Percentiles rank a stretch among this genome's conserved stretches.
Conservation (phyloP, 225 moss, liverwort and hornwort genomes). For the Straminergon stramineum region DNA sequence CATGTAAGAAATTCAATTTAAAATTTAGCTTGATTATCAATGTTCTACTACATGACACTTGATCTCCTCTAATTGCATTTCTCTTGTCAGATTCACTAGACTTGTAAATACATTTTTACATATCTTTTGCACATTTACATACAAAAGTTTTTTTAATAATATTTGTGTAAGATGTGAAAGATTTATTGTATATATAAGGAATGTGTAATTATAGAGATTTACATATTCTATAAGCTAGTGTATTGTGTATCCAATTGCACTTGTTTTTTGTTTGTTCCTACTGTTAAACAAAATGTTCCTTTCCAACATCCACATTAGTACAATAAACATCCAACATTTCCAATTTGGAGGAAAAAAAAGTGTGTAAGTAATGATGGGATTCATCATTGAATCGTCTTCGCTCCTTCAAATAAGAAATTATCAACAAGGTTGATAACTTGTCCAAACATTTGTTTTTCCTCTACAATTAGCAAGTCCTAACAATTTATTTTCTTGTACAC, state of each 20-base stretch:
- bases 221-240: background rate
- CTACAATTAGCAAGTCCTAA: too few species aligned
- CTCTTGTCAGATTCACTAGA: accelerated
- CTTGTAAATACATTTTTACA: background rate
- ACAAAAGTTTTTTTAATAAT: background rate
- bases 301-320: background rate
- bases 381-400: background rate
- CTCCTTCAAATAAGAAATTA: background rate
- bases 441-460: accelerated
- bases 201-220: background rate
- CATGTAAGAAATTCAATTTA: background rate
- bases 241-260: background rate
- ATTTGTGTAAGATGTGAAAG: background rate
- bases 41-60: background rate
- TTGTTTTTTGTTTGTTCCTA: background rate
- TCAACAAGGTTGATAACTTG: background rate
- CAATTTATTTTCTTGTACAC: background rate
- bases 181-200: background rate
- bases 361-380: accelerated
- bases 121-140: background rate
- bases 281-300: background rate
- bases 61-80: background rate
- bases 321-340: background rate
- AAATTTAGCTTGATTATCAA: background rate
- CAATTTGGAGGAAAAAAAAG: background rate